Percentiles rank a stretch among this genome's conserved stretches.
These are phyloP conservation scores for Moelleriella libera DNA, from an alignment of 2,329 filamentous ascomycete species.

Conservation along the genomic window DNA sequence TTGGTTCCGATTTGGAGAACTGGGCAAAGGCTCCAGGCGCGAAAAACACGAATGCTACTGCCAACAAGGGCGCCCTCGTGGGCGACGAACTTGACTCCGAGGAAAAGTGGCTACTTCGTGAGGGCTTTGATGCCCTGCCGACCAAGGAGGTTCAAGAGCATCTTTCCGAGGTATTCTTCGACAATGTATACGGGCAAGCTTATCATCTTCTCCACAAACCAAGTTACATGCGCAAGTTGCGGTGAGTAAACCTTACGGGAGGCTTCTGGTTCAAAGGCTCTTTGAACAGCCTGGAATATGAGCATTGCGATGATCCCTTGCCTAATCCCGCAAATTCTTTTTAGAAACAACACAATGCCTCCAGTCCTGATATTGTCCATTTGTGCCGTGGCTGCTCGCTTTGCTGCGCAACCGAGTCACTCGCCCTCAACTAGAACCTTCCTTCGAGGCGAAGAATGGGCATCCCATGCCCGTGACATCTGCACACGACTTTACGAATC, in stretches of 20 bases:
- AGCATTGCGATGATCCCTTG: no score
- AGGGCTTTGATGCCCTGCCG: slow-evolving; percentile 73
- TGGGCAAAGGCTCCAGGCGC: slow-evolving; percentile 56
- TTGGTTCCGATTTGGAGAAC: slow-evolving; percentile 64
- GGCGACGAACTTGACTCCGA: slow-evolving; percentile 32
- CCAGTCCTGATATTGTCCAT: slow-evolving; percentile 88
- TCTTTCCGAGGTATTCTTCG: slow-evolving; percentile 87
- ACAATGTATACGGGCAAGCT: slow-evolving; percentile 87
- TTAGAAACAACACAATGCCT: slow-evolving; percentile 46
- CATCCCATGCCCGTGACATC: slow-evolving; percentile 72
- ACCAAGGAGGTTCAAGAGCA: slow-evolving; percentile 84
- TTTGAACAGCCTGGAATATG: no score
- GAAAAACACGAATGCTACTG: background rate
- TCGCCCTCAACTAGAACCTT: slow-evolving; percentile 61
- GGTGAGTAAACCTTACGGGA: slow-evolving; percentile 27
- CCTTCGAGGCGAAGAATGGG: slow-evolving; percentile 83
- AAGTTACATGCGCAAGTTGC: slow-evolving; percentile 83
- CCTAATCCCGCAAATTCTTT: no score
- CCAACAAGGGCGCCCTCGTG: no score
- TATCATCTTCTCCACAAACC: slow-evolving; percentile 94
- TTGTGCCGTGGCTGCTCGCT: slow-evolving; percentile 88
- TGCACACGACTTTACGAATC: slow-evolving; percentile 80
- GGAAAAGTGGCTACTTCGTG: slow-evolving; percentile 62
- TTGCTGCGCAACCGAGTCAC: slow-evolving; percentile 68
- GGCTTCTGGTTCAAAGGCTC: no score